Evolutionary conservation across 129 eudicot genomes (phyloP), one percentile per base, ranked within the genome.

Genomic region (Erigeron canadensis): DNA sequence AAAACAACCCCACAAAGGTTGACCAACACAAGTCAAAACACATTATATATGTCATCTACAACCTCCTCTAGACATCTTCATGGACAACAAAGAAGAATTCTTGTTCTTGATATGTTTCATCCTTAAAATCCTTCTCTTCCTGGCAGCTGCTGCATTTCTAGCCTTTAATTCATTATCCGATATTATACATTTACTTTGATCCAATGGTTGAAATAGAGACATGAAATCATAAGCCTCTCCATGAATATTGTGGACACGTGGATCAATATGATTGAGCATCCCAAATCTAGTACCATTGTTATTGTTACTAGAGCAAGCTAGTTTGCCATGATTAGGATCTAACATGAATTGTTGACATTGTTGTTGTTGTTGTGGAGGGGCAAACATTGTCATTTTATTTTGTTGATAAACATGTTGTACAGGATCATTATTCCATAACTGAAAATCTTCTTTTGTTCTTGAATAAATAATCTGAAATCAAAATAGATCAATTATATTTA

Each of bases 61-160:
- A 9, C 16, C 76, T 70, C 16, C 76, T 70, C 76, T 51, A 54
- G 76, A 43, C 12, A 53, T 7, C 65, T 34, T 78, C 42, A 70
- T 42, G 28, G 23, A 48, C 61, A 53, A 63, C 59, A 38, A 43
- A 53, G 81, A 39, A 28, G 34, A 28, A 3, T 28, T 28, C 22
- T 53, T 53, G 48, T 67, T 84, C 76, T 67, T 84, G 73, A 16
- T 75, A 73, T 78, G 80, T 73, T 81, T 87, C 55, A 76, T 60
- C 79, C 72, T 76, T 12, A 73, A 65, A 40, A 81, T 76, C 75
- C 86, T 78, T n/a, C 51, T 63, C 82, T 75, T 78, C 54, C 88
- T 72, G 1, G 84, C 90, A 15, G 81, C 86, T 7, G 82, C 90
- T 15, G 86, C 75, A 28, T 38, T 75, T 45, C 75, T 75, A 15